Evolutionary conservation across 441 rosid species (phyloP), one percentile per base, ranked within the genome.

Genomic region (Breynia disticha): DNA sequence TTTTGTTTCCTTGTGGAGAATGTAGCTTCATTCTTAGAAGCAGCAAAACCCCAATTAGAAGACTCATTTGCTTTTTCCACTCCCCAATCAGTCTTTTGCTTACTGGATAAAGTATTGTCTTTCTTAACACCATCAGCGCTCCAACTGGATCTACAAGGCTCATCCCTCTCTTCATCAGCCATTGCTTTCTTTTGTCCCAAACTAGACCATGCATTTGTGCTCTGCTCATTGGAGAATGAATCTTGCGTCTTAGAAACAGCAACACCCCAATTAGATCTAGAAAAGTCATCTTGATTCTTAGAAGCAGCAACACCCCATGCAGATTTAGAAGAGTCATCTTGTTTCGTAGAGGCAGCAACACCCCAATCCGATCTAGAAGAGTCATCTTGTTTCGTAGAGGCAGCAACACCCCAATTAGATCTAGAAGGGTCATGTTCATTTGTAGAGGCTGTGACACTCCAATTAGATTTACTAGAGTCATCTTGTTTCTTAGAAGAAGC

Each of bases 1-100:
- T n/a, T n/a, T n/a, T n/a, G n/a, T n/a, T n/a, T n/a, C n/a, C n/a
- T n/a, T n/a, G n/a, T n/a, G n/a, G n/a, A n/a, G n/a, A n/a, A n/a
- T 16, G 57, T 60, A 45, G 46, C 56, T 13, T 50, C 13, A 17
- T 56, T 18, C 50, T 50, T 41, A 19, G 38, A 37, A 55, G 18
- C 46, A 12, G 4, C 9, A 15, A 46, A 24, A 19, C 15, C 57
- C 62, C 68, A 51, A 21, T 47, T 24, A 18, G 52, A 19, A 11
- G 32, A 45, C 4, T 24, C 32, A 24, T 24, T 24, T 24, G 32
- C 32, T 24, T 24, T 24, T 7, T 24, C 32, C 32, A 24, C 32
- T 24, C 32, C 32, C 32, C 32, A 24, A 24, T 24, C 32, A 24
- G 32, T 2, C 32, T 24, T 24, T 7, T 24, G 32, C 32, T 24